phyloP scores from a whole-genome alignment of 2,329 filamentous ascomycete genomes.

The Helotiales sp. region DNA sequence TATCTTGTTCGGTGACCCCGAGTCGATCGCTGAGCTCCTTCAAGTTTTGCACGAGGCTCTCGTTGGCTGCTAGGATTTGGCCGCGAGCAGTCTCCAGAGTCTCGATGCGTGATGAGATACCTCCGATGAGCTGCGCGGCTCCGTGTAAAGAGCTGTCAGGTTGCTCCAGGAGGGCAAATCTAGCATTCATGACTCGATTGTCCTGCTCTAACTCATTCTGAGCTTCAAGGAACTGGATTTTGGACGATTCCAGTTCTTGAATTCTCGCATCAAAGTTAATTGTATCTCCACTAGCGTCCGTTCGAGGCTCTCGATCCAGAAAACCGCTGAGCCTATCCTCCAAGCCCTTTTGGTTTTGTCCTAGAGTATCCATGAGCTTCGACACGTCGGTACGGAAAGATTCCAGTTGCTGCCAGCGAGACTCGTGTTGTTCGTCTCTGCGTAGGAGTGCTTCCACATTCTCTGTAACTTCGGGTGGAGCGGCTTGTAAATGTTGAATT shows the following conservation, averaged over 20 bases:
- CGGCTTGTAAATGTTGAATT: neutral
- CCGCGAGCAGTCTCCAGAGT: neutral
- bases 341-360: neutral
- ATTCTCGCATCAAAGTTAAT: neutral
- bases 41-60: neutral
- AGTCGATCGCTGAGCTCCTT: neutral
- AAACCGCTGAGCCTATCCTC: neutral
- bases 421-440: constrained; percentile 3
- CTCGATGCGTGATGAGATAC: neutral
- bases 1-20: neutral
- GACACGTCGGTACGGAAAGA: neutral
- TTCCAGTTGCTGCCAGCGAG: neutral
- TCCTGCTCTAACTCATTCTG: neutral
- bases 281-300: neutral
- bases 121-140: neutral
- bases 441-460: neutral
- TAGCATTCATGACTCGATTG: neutral
- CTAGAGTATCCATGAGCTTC: neutral
- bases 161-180: neutral
- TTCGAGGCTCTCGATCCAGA: neutral
- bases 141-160: neutral
- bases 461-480: neutral
- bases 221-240: neutral
- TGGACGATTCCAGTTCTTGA: neutral
- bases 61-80: neutral